Base-by-base conservation (phyloP, 495 filamentous ascomycete species). In the Penicillium waksmanii region DNA sequence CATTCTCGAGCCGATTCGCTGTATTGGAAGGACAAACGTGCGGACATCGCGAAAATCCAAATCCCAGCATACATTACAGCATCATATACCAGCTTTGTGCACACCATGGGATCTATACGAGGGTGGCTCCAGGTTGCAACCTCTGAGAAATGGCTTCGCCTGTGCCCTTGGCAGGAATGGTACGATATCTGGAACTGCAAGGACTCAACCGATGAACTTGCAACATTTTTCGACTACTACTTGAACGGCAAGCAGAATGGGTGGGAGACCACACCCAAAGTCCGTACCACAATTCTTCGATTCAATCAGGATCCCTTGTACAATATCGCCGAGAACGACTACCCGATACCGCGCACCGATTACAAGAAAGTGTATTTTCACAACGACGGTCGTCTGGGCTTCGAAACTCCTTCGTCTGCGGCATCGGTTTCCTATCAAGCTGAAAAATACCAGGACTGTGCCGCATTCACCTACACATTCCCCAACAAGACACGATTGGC, bases 51-150 rank as follows among this genome's bases (percentile, higher is more conserved):
- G 0, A 61, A 55, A 13, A 66, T 73, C 31, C 53, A 58, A 1
- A 53, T 67, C 11, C 72, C 72, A 8, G 52, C 55, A 1, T 73
- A 73, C 42, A 53, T 62, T 3, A 25, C 56, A 1, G 75, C 56
- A 2, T 69, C 59, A 8, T 69, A 66, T 31, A 64, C 64, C 3
- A 71, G 56, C 34, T 58, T 56, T 19, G 66, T 79, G 2, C 77
- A 80, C 53, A 69, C 67, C 11, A 69, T 73, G 64, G 77, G 77
- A 0, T 68, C 75, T 2, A 55, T 80, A 13, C 60, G 75, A 5
- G 76, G 64, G 7, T 80, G 60, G 46, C 31, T 67, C n/a, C 64
- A 73, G 49, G 21, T 71, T 10, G 60, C 61, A 0, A 58, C 63
- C 23, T 53, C 65, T 5, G 36, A 38, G 15, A 38, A 38, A 38